Base-by-base conservation (phyloP, 2,329 filamentous ascomycete species). In the Ophiocordyceps robertsii region DNA sequence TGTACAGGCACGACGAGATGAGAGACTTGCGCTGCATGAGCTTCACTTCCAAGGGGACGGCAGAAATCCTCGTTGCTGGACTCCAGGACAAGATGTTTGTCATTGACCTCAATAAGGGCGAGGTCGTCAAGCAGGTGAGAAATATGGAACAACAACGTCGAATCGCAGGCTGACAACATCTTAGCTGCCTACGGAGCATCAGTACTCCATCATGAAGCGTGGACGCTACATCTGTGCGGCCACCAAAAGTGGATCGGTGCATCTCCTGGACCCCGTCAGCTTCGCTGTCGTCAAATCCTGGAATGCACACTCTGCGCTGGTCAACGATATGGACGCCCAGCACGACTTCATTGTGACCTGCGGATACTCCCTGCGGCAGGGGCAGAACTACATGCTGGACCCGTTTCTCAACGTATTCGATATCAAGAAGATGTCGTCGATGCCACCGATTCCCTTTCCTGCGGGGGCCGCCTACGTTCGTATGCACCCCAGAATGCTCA, bases 271-370 rank as follows among this genome's bases (percentile, higher is more conserved):
- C 56, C 77, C 89, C 1, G 69, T 77, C 43, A 85, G 73, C 43
- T 84, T 94, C 55, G 74, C 77, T 36, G 73, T 95, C 6, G 70
- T 92, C 51, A 93, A 90, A 58, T 78, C 77, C 11, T 98, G 92
- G 84, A 86, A 86, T 57, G 88, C 90, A 1, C 92, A 98, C 57
- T 82, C 82, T 2, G 84, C 86, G 9, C 77, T 80, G 41, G 85
- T 98, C 58, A 95, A 87, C 60, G 90, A 96, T 59, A 95, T 98
- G 85, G 92, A 98, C 65, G 87, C 89, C 9, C 85, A 92, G 56
- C 86, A 92, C 55, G 90, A 96, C 59, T 92, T 92, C 51, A 79
- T 98, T 42, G 84, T 96, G 19, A 96, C 92, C 5, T 98, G 92
- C 60, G 92, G 92, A 31, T 94, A 86, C 63, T 94, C 90, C 1